These are phyloP conservation scores for Quercus aquifolioides DNA, from an alignment of 306 rosid genomes.

Conservation along the genomic window DNA sequence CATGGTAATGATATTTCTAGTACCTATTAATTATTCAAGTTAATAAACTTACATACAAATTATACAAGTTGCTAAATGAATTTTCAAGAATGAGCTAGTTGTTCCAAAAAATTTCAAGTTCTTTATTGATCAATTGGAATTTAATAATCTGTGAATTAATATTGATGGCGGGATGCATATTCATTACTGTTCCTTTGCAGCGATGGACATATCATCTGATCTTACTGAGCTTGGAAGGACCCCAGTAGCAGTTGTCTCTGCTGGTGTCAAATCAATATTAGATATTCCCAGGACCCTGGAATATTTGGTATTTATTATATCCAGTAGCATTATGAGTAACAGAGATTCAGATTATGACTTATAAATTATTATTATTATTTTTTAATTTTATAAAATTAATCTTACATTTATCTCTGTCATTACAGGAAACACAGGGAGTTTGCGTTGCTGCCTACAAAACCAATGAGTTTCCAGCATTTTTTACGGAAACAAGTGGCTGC, in stretches of 20 bases:
- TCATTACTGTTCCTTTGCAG: conserved; percentile 42
- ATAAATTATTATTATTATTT: neutral
- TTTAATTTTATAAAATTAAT: neutral
- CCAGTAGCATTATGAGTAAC: conserved; percentile 20
- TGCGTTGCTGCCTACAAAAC: conserved; percentile 83
- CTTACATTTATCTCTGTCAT: neutral
- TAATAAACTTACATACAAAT: neutral
- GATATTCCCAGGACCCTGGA: conserved; percentile 92
- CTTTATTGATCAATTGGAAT: neutral
- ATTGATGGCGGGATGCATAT: neutral
- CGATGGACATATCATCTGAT: conserved; percentile 92
- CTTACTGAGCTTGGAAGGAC: conserved; percentile 96
- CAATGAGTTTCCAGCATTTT: conserved; percentile 92
- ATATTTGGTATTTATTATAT: conserved; percentile 57
- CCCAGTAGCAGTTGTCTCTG: conserved; percentile 86
- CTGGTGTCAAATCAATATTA: conserved; percentile 91
- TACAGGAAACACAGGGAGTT: conserved; percentile 90
- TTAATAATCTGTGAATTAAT: neutral
- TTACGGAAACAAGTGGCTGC: conserved; percentile 82
- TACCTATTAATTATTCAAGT: neutral
- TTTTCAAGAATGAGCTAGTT: neutral
- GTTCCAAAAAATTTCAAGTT: neutral
- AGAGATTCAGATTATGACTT: neutral
- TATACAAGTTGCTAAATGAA: neutral
- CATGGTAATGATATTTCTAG: neutral